phyloP scores from a whole-genome alignment of 345 rosid species.

The Eucalyptus erythrocorys region DNA sequence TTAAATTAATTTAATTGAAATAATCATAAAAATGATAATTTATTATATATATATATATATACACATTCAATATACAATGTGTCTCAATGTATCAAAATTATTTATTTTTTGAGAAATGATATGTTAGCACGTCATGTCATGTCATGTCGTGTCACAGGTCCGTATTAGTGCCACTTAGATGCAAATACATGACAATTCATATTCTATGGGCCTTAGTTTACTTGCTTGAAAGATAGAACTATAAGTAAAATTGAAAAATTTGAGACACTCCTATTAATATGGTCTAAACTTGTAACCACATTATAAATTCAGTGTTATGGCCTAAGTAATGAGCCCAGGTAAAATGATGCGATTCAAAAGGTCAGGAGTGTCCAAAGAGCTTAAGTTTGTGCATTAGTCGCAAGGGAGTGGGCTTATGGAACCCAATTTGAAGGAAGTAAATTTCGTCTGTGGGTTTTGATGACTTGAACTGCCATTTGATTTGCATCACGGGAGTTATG shows the following conservation, averaged over 20 bases:
- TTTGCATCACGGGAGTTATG: neutral
- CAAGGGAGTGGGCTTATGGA: neutral
- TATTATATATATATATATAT: too few species aligned
- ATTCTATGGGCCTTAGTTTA: neutral
- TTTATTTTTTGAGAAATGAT: too few species aligned
- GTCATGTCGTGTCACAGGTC: fast-evolving
- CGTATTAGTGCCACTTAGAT: fast-evolving
- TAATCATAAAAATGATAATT: too few species aligned
- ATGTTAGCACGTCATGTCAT: fast-evolving
- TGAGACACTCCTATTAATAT: neutral
- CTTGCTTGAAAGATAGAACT: neutral
- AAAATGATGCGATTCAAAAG: neutral
- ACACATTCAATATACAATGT: too few species aligned
- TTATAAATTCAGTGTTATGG: neutral
- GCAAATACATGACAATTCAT: neutral
- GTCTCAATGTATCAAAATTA: fast-evolving
- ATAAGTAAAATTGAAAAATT: neutral
- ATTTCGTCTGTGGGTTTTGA: neutral
- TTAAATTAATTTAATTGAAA: too few species aligned
- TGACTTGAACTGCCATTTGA: neutral
- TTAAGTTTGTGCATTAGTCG: neutral
- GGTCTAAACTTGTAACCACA: neutral
- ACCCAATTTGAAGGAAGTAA: neutral
- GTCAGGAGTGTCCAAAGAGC: neutral
- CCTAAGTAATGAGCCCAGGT: neutral